These are phyloP conservation scores for Colletotrichum acutatum DNA, from an alignment of 2,329 filamentous ascomycete species.

Conservation along the genomic window DNA sequence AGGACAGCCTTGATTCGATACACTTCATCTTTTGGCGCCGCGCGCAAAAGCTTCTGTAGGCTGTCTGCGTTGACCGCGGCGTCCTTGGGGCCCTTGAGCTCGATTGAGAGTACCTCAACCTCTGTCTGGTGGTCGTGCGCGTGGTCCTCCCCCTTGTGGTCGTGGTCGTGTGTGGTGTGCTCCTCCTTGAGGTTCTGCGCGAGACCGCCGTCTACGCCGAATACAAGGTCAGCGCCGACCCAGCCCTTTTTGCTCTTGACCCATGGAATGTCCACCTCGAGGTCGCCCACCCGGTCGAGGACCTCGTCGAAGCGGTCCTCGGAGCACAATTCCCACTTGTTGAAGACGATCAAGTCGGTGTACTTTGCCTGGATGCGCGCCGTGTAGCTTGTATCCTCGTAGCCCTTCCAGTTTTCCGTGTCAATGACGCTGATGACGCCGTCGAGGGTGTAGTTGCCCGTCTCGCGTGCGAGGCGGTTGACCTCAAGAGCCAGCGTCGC, in stretches of 20 bases:
- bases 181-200: slow-evolving; percentile 64
- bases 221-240: slow-evolving; percentile 82
- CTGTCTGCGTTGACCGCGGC: slow-evolving; percentile 66
- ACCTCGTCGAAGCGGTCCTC: slow-evolving; percentile 82
- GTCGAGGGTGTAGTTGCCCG: slow-evolving; percentile 79
- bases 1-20: slow-evolving; percentile 89
- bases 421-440: slow-evolving; percentile 92
- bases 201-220: slow-evolving; percentile 88
- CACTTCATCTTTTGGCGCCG: slow-evolving; percentile 90
- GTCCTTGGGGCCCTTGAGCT: slow-evolving; percentile 60
- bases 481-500: slow-evolving; percentile 92
- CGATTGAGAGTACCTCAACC: slow-evolving; percentile 91
- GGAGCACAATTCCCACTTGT: slow-evolving; percentile 86
- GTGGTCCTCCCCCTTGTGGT: slow-evolving; percentile 47
- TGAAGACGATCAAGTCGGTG: slow-evolving; percentile 90
- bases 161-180: slow-evolving; percentile 47
- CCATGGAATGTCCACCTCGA: slow-evolving; percentile 83
- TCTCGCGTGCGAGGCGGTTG: slow-evolving; percentile 80
- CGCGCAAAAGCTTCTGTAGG: slow-evolving; percentile 73
- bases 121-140: slow-evolving; percentile 78
- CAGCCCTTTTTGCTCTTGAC: slow-evolving; percentile 86
- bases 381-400: slow-evolving; percentile 90
- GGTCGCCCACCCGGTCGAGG: slow-evolving; percentile 80
- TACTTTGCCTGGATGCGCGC: slow-evolving; percentile 89
- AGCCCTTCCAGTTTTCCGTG: slow-evolving; percentile 94